phyloP scores from a whole-genome alignment of 257 asterid species.

The Capsicum baccatum region DNA sequence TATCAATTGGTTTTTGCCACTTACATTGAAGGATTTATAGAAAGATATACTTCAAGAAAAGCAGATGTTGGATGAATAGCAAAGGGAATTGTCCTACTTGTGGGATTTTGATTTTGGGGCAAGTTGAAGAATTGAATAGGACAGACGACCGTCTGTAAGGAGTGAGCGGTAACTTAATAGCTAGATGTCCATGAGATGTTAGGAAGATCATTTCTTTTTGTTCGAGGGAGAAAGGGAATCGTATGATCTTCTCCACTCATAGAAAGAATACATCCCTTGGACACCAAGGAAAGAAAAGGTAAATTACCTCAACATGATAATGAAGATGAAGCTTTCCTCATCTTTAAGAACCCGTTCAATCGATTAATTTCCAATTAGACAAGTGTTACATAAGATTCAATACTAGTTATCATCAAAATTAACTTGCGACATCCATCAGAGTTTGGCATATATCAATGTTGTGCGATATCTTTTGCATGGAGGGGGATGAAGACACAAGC shows the following conservation, averaged over 20 bases:
- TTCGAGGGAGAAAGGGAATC: neutral
- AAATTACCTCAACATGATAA: neutral
- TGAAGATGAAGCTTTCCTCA: neutral
- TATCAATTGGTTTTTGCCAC: neutral
- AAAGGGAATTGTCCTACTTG: neutral
- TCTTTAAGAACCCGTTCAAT: neutral
- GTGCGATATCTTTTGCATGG: neutral
- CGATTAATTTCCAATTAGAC: neutral
- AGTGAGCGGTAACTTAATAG: neutral
- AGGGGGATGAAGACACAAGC: neutral
- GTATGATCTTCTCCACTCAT: neutral
- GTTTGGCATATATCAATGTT: neutral
- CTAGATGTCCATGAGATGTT: neutral
- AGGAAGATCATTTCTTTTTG: conserved; percentile 4
- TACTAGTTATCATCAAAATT: neutral
- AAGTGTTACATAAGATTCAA: neutral
- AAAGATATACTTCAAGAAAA: neutral
- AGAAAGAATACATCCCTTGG: neutral
- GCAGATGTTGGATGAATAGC: neutral
- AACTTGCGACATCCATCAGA: neutral
- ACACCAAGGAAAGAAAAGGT: neutral
- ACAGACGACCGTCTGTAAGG: neutral
- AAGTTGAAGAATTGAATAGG: neutral
- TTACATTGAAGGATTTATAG: neutral
- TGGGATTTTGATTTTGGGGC: neutral